A percentile compares a stretch with the other conserved stretches of the same genome.
These are phyloP conservation scores for Colletotrichum tropicicola DNA, from an alignment of 2,329 filamentous ascomycete genomes.

Conservation along the genomic window DNA sequence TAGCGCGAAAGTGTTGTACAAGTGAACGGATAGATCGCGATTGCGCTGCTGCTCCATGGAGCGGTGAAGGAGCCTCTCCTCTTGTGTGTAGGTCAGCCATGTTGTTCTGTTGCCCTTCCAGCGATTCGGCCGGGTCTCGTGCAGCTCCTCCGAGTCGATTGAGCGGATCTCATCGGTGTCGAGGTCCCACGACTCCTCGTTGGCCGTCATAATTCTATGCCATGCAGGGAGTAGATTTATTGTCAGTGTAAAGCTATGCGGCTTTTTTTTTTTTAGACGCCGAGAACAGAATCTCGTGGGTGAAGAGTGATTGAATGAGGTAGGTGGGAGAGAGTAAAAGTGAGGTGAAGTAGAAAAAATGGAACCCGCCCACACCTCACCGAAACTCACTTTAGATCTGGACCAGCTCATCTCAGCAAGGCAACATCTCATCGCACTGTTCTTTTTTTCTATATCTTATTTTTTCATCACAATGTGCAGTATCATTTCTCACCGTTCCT, in stretches of 20 bases:
- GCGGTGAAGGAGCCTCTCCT: slow-evolving; percentile 69
- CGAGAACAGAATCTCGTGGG: too few relatives aligned
- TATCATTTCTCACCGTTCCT: too few relatives aligned
- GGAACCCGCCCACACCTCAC: not conserved
- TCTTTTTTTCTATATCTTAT: too few relatives aligned
- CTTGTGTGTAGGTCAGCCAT: slow-evolving; percentile 71
- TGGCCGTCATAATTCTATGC: slow-evolving; percentile 28
- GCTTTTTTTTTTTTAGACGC: too few relatives aligned
- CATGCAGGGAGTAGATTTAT: too few relatives aligned
- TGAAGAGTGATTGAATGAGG: not conserved
- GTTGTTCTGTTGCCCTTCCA: slow-evolving; percentile 74
- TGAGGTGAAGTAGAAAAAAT: slow-evolving; percentile 24
- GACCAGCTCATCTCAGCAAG: too few relatives aligned
- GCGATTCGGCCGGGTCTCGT: slow-evolving; percentile 70
- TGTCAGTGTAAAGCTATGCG: too few relatives aligned
- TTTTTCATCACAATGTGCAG: too few relatives aligned
- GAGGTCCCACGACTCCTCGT: slow-evolving; percentile 45
- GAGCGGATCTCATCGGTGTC: slow-evolving; percentile 58
- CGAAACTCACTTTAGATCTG: too few relatives aligned
- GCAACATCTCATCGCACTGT: too few relatives aligned
- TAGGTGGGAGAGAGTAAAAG: not conserved
- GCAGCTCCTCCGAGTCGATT: slow-evolving; percentile 56
- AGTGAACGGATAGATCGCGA: slow-evolving; percentile 76
- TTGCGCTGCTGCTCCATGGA: slow-evolving; percentile 71
- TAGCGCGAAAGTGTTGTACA: slow-evolving; percentile 81